Conservation (phyloP, 2,329 filamentous ascomycete species). For the Fusarium aywerte region DNA sequence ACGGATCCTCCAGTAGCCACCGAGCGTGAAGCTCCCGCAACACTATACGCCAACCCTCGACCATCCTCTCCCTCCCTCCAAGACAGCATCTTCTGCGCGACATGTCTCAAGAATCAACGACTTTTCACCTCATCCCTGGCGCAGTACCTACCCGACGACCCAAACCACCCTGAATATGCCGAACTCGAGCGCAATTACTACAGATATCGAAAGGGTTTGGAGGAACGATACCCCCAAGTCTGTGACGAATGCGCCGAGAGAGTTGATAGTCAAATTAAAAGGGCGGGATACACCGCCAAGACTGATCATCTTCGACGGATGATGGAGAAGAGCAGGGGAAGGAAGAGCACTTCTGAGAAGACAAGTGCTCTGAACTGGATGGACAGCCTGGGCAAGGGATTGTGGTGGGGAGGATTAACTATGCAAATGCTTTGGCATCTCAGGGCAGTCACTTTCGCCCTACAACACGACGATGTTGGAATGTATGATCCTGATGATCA, state of each 20-base stretch:
- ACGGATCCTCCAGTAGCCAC: constrained; percentile 81
- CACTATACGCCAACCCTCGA: constrained; percentile 61
- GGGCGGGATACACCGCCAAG: constrained; percentile 82
- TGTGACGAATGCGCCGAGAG: constrained; percentile 82
- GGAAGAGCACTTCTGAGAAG: constrained; percentile 41
- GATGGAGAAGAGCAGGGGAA: constrained; percentile 71
- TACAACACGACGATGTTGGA: constrained; percentile 46
- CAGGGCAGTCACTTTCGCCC: constrained; percentile 41
- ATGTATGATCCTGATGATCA: constrained; percentile 51
- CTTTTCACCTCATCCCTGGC: constrained; percentile 80
- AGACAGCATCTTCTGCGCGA: constrained; percentile 71
- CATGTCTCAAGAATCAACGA: constrained; percentile 89
- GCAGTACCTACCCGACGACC: constrained; percentile 77
- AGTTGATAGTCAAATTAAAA: constrained; percentile 75
- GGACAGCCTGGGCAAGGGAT: constrained; percentile 55
- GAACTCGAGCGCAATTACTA: constrained; percentile 76
- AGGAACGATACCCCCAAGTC: constrained; percentile 87
- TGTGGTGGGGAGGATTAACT: constrained; percentile 61
- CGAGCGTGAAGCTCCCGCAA: constrained; percentile 53
- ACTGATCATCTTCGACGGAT: constrained; percentile 82
- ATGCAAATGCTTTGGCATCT: constrained; percentile 65
- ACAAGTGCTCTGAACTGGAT: constrained; percentile 57
- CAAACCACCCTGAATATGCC: constrained; percentile 73
- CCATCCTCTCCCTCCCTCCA: constrained; percentile 39
- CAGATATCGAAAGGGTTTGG: constrained; percentile 76